Evolutionary conservation across 306 rosid genomes (phyloP), one percentile per base, ranked within the genome.

Genomic region (Quercus mongolica): DNA sequence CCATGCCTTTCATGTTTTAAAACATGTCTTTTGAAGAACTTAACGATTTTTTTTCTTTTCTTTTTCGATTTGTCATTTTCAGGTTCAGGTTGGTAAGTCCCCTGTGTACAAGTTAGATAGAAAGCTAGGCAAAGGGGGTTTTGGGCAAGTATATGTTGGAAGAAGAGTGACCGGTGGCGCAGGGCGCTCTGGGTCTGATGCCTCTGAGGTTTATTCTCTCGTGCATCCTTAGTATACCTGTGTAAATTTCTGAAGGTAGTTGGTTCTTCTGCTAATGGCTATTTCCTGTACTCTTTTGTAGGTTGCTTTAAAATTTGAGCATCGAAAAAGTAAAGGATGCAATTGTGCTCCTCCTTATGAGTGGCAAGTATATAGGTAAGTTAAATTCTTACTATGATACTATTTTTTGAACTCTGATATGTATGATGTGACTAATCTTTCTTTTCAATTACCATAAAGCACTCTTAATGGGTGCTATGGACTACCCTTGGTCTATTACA

Each of bases 101-200:
- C 98, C 98, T 78, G 83, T 83, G 56, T 94, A 91, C 74, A 91
- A 91, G 90, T 88, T 87, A 72, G 98, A 94, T 79, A 91, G 90
- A 86, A 94, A 94, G 83, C 87, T 94, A 84, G 98, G 98, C 28
- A 94, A 94, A 90, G 98, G 98, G 56, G 98, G 98, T 46, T 94
- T 94, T 67, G 98, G 98, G 73, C 98, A 94, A 92, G 98, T 94
- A 54, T 94, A 90, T 82, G 98, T 94, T 74, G 98, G 98, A 59
- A 88, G 94, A 87, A 90, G 95, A 84, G 79, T 91, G n/a, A 87
- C 80, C 14, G 98, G 97, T 64, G 98, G 98, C 14, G n/a, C 26
- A 10, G 72, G 52, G 26, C 52, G 46, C 23, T 85, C 91, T 76
- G 95, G 88, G 25, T 92, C 95, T 63, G 95, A 94, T 73, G 98